These are phyloP conservation scores for Aeschynomene evenia DNA, from an alignment of 306 rosid genomes.

Conservation along the genomic window DNA sequence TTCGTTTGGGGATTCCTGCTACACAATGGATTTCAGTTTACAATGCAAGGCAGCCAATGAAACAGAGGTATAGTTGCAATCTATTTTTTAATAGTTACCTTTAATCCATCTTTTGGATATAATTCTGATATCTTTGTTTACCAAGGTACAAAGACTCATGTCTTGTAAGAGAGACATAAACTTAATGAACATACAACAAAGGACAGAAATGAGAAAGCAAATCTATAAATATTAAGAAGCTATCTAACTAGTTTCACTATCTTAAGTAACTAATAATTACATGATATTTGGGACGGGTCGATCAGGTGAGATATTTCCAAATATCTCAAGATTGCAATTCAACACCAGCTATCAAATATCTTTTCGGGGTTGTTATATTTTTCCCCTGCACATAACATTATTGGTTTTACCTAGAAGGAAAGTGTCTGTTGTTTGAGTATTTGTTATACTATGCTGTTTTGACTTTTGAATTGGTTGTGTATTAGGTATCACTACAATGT, in stretches of 20 bases:
- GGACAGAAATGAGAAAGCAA: neutral
- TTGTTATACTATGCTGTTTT: conserved; percentile 30
- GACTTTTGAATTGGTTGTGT: conserved; percentile 20
- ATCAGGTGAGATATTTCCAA: neutral
- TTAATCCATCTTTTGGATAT: neutral
- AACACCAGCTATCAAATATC: neutral
- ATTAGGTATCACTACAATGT: conserved; percentile 93
- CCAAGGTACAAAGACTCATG: neutral
- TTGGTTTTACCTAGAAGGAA: conserved; percentile 4
- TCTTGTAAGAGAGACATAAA: neutral
- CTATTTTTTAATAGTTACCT: neutral
- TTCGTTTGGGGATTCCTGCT: conserved; percentile 92
- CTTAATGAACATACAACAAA: neutral
- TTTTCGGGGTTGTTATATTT: neutral
- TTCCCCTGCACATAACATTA: neutral
- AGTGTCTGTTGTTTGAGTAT: conserved; percentile 8
- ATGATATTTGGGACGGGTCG: neutral
- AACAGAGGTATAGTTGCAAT: conserved; percentile 67
- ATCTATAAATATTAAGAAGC: neutral
- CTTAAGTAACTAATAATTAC: neutral
- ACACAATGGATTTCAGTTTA: conserved; percentile 96
- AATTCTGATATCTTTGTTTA: neutral
- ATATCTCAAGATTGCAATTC: neutral
- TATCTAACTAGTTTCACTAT: neutral
- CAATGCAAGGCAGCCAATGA: conserved; percentile 93